Conservation (phyloP, 2,329 filamentous ascomycete genomes). For the Aspergillus ochraceus region DNA sequence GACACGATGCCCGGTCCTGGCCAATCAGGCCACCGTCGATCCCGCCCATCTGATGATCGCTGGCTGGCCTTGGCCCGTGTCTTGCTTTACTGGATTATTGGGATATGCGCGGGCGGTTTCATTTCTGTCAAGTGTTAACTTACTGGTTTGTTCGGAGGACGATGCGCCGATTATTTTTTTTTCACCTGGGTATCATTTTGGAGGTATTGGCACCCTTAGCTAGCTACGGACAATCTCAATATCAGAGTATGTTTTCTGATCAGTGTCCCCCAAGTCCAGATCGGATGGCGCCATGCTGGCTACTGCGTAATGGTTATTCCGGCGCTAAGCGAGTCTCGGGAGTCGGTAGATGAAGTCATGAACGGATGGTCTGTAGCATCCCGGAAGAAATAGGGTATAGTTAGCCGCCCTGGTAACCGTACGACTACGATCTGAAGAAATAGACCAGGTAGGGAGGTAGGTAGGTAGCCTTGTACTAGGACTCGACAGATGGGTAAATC, state of each 20-base stretch:
- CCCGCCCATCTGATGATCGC: conserved; percentile 17
- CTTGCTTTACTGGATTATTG: not conserved
- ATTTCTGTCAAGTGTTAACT: too few relatives aligned
- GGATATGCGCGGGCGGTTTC: not conserved
- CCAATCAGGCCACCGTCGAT: conserved; percentile 21
- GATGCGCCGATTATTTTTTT: not conserved
- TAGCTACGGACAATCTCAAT: too few relatives aligned
- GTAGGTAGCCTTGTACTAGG: too few relatives aligned
- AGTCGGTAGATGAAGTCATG: not conserved
- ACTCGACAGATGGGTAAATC: too few relatives aligned
- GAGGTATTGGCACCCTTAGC: too few relatives aligned
- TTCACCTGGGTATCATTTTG: too few relatives aligned
- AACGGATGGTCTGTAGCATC: not conserved
- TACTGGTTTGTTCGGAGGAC: not conserved
- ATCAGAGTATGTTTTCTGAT: too few relatives aligned
- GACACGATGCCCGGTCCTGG: not conserved
- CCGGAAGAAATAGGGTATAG: too few relatives aligned
- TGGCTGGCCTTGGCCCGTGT: conserved; percentile 17
- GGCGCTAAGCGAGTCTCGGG: not conserved
- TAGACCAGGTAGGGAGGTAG: not conserved
- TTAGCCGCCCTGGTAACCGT: not conserved
- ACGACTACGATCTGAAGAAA: not conserved
- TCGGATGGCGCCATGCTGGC: not conserved
- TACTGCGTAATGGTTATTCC: too few relatives aligned
- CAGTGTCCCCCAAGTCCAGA: too few relatives aligned